Evolutionary conservation across 257 asterid genomes (phyloP).

Genomic region (Jacaranda mimosifolia): DNA sequence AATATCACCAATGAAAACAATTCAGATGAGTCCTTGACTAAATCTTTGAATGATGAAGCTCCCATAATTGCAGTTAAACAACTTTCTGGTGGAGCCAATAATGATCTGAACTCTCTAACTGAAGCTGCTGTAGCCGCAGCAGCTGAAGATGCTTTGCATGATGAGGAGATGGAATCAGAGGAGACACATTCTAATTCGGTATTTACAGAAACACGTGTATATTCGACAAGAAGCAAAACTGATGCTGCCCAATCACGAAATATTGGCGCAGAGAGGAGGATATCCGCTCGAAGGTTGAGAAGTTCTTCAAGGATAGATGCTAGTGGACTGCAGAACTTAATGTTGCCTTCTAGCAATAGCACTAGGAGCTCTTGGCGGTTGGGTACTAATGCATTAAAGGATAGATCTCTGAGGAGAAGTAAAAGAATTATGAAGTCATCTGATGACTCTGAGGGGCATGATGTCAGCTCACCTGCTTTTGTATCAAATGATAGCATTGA

Average conservation of each 20-base stretch:
- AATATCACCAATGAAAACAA: conserved; percentile 49
- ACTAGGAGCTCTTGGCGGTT: conserved; percentile 49
- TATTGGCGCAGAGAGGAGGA: conserved; percentile 49
- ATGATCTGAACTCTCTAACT: conserved; percentile 56
- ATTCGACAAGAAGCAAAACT: conserved; percentile 62
- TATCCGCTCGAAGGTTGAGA: conserved; percentile 66
- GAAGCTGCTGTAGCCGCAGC: conserved; percentile 66
- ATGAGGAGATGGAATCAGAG: conserved; percentile 50
- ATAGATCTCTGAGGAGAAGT: conserved; percentile 63
- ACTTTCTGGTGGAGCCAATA: conserved; percentile 44
- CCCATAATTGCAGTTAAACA: conserved; percentile 40
- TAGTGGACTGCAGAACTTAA: conserved; percentile 39
- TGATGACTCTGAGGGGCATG: conserved; percentile 61
- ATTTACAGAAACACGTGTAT: conserved; percentile 45
- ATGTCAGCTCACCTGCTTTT: conserved; percentile 51
- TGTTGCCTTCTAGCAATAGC: conserved; percentile 38
- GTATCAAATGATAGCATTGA: conserved; percentile 62
- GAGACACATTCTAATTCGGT: conserved; percentile 52
- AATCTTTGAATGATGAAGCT: conserved; percentile 55
- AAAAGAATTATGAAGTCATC: conserved; percentile 61
- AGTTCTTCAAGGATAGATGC: conserved; percentile 59
- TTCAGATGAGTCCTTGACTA: conserved; percentile 50
- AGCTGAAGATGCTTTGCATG: conserved; percentile 57
- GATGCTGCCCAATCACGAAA: conserved; percentile 51
- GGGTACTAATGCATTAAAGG: conserved; percentile 40